These are phyloP conservation scores for Exidia glandulosa DNA, from an alignment of 768 basidiomycete species.

Conservation along the genomic window DNA sequence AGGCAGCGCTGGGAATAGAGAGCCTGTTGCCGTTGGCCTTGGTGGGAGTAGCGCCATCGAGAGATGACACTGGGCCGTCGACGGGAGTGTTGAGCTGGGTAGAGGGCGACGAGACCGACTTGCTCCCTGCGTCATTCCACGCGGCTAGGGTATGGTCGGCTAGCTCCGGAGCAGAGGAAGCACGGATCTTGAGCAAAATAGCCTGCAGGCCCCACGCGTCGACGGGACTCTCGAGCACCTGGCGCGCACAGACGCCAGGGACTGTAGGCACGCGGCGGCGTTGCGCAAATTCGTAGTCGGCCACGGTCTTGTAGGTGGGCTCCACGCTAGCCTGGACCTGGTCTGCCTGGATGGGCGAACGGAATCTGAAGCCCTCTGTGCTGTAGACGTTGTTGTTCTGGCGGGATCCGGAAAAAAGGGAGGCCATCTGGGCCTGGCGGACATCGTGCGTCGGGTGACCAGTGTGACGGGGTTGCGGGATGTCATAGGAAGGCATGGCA, in stretches of 20 bases:
- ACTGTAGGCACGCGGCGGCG: neutral
- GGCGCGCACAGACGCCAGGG: neutral
- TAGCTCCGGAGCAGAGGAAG: neutral
- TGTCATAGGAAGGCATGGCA: too few relatives aligned
- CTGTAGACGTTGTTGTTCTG: neutral
- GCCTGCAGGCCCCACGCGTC: neutral
- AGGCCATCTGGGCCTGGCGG: neutral
- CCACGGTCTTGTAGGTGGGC: neutral
- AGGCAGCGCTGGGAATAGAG: neutral
- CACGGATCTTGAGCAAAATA: neutral
- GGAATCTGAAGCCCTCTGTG: neutral
- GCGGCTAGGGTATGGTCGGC: neutral
- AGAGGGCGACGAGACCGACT: neutral
- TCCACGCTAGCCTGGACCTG: neutral
- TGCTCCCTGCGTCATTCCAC: neutral
- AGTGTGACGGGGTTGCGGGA: too few relatives aligned
- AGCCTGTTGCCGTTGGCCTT: neutral
- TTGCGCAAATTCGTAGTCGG: neutral
- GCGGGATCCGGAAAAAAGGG: neutral
- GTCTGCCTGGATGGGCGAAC: neutral
- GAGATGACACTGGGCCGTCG: neutral
- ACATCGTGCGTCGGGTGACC: neutral
- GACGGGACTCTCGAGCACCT: neutral
- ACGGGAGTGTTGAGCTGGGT: neutral
- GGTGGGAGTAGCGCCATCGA: neutral